Conservation (phyloP, 352 stramenopile species). For the Globisporangium uncinulatum region DNA sequence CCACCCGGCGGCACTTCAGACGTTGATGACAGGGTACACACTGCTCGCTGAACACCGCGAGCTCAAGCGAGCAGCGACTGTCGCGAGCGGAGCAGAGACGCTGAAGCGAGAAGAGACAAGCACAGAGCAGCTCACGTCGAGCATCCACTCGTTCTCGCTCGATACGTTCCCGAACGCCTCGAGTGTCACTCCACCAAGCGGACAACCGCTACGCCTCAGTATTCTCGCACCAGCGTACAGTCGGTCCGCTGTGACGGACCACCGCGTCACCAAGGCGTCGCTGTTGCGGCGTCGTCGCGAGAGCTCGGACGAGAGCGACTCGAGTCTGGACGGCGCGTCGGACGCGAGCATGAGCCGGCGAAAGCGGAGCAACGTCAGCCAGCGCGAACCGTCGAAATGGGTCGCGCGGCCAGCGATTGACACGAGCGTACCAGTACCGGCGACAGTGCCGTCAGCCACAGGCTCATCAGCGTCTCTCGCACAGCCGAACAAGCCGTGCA, state of each 20-base stretch:
- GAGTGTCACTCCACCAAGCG: neutral
- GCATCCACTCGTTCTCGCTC: conserved; percentile 41
- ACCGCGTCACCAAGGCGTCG: conserved; percentile 6
- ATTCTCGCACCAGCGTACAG: conserved; percentile 1
- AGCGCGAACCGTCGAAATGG: conserved; percentile 4
- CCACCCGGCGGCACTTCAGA: neutral
- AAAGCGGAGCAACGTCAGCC: conserved; percentile 63
- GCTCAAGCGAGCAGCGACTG: neutral
- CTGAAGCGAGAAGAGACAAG: conserved; percentile 30
- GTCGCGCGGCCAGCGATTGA: conserved; percentile 2
- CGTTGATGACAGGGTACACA: conserved; percentile 6
- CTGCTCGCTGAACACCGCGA: conserved; percentile 8
- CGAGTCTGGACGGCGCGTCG: conserved; percentile 47
- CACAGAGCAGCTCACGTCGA: conserved; percentile 47
- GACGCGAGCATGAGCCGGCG: conserved; percentile 42
- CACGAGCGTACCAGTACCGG: neutral
- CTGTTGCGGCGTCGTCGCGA: conserved; percentile 40
- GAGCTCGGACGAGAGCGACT: conserved; percentile 55
- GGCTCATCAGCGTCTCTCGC: neutral
- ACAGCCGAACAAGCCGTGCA: conserved; percentile 38
- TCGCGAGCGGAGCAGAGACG: conserved; percentile 12
- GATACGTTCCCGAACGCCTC: conserved; percentile 6
- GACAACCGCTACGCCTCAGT: conserved; percentile 2
- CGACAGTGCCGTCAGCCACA: neutral
- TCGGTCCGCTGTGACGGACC: neutral